Conservation (phyloP, 805 yeast genomes). For the Ogataea glucozyma region DNA sequence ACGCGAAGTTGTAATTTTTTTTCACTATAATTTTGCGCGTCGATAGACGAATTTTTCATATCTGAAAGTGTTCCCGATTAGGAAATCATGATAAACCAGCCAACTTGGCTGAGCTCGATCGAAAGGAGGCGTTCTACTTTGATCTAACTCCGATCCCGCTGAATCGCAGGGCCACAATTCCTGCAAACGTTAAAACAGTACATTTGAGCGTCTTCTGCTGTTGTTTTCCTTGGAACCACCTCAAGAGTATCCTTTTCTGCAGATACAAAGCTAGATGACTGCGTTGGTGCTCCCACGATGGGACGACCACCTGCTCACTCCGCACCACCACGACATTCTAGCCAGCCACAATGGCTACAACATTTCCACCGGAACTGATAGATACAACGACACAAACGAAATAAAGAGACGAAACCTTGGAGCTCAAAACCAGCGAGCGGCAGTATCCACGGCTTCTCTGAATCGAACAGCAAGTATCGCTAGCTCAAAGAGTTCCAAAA, state of each 20-base stretch:
- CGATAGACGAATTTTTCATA: neutral
- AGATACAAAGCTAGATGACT: no score
- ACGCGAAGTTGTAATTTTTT: no score
- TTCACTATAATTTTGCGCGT: neutral
- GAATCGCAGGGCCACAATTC: no score
- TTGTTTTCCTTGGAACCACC: neutral
- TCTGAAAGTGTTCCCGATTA: constrained; percentile 12
- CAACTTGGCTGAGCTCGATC: constrained; percentile 1
- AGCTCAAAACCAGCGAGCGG: neutral
- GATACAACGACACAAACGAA: neutral
- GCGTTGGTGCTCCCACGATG: constrained; percentile 7
- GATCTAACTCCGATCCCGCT: no score
- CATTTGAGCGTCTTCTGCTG: neutral
- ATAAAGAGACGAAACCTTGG: neutral
- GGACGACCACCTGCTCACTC: neutral
- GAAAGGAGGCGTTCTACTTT: neutral
- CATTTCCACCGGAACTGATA: neutral
- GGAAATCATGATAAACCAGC: constrained; percentile 18
- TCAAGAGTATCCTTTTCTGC: no score
- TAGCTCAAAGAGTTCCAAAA: constrained; percentile 8
- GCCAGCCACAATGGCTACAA: neutral
- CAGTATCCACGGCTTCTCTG: constrained; percentile 7
- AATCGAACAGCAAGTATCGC: constrained; percentile 4
- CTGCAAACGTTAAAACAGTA: no score
- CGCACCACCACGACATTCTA: neutral